Evolutionary conservation across 345 rosid species (phyloP).

Genomic region (Stellera chamaejasme): DNA sequence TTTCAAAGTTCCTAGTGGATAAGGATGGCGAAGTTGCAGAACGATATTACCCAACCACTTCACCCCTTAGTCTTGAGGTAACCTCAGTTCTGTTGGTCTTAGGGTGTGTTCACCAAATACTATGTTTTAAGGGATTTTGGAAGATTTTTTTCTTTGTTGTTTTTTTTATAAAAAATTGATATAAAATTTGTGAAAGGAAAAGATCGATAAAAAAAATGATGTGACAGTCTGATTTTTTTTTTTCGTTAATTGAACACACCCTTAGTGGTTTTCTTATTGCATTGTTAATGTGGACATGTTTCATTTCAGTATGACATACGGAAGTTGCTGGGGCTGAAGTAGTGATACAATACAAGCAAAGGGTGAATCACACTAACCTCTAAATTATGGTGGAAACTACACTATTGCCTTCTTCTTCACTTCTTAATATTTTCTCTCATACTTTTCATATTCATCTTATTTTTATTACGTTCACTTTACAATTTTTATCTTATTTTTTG

Average conservation of each 20-base stretch:
- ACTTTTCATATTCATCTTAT: too few species aligned
- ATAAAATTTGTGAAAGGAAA: too few species aligned
- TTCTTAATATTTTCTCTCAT: too few species aligned
- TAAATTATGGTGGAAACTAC: too few species aligned
- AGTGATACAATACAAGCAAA: neutral
- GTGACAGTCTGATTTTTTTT: neutral
- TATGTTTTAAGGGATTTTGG: too few species aligned
- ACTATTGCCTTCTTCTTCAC: too few species aligned
- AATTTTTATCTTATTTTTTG: too few species aligned
- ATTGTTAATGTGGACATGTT: neutral
- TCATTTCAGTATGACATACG: conserved; percentile 12
- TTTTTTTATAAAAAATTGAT: too few species aligned
- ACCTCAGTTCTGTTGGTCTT: neutral
- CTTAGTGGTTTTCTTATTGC: neutral
- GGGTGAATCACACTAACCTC: too few species aligned
- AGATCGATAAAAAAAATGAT: too few species aligned
- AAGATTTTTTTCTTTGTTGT: too few species aligned
- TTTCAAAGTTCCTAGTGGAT: conserved; percentile 84
- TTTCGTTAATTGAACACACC: neutral
- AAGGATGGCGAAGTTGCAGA: conserved; percentile 62
- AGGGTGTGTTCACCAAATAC: neutral
- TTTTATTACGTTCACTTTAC: too few species aligned
- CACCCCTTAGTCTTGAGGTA: conserved; percentile 82
- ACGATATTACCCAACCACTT: conserved; percentile 82
- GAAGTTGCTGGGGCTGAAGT: conserved; percentile 4